These are phyloP conservation scores for Trichocomaceae sp. DNA, from an alignment of 2,329 filamentous ascomycete species.

Conservation along the genomic window DNA sequence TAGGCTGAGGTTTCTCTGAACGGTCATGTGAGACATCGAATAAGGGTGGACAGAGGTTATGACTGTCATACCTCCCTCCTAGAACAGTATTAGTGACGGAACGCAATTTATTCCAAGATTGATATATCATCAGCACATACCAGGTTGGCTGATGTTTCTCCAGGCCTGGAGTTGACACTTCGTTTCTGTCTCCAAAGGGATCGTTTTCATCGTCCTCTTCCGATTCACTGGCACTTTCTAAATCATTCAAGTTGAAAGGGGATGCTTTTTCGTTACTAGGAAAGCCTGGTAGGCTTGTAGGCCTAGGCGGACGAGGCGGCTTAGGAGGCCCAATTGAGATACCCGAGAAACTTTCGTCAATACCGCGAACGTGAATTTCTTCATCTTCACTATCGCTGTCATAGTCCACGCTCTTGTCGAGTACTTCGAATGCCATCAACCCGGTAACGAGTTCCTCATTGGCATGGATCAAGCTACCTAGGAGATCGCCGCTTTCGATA, in stretches of 20 bases:
- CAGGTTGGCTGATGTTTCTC: slow-evolving; percentile 30
- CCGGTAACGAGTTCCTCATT: slow-evolving; percentile 95
- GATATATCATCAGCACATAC: slow-evolving; percentile 20
- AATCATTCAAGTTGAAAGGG: slow-evolving; percentile 50
- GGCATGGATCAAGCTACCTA: slow-evolving; percentile 82
- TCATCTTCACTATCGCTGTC: slow-evolving; percentile 62
- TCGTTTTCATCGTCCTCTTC: slow-evolving; percentile 68
- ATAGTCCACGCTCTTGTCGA: slow-evolving; percentile 60
- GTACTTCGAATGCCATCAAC: slow-evolving; percentile 87
- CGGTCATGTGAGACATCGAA: not conserved
- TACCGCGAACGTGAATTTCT: slow-evolving; percentile 22
- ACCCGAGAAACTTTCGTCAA: slow-evolving; percentile 29
- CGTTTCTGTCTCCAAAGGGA: slow-evolving; percentile 80
- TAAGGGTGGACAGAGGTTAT: not conserved
- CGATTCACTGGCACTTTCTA: slow-evolving; percentile 16
- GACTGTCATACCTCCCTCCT: slow-evolving; percentile 9
- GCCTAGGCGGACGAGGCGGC: slow-evolving; percentile 50
- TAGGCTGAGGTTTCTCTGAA: not conserved
- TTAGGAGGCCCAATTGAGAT: slow-evolving; percentile 31
- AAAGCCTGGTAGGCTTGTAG: slow-evolving; percentile 47
- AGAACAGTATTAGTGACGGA: not conserved
- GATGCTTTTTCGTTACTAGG: slow-evolving; percentile 15
- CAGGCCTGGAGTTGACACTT: slow-evolving; percentile 33
- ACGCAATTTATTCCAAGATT: too few species aligned
- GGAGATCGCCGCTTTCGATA: slow-evolving; percentile 83